Evolutionary conservation across 805 yeast genomes (phyloP).

Genomic region (Zygotorulaspora florentina): DNA sequence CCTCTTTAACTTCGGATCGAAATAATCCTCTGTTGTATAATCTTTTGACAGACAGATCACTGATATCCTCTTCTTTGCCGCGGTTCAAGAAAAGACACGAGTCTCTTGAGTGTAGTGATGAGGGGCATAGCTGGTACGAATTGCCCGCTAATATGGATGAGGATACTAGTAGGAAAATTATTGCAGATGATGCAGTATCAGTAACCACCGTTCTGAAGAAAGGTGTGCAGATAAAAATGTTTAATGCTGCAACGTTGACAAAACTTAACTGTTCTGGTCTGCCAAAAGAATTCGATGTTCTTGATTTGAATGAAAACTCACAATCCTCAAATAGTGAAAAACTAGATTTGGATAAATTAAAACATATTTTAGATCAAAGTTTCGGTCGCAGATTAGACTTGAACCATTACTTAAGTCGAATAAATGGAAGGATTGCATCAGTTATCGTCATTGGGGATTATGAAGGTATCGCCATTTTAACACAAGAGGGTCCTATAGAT

Average conservation of each 20-base stretch:
- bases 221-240: constrained; percentile 49
- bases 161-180: constrained; percentile 2
- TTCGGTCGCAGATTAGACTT: constrained; percentile 66
- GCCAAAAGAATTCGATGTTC: constrained; percentile 17
- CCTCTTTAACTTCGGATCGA: constrained; percentile 43
- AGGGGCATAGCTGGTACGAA: constrained; percentile 23
- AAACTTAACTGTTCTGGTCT: constrained; percentile 26
- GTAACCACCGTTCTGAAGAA: constrained; percentile 72
- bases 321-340: constrained; percentile 8
- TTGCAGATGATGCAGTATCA: constrained; percentile 25
- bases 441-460: constrained; percentile 87
- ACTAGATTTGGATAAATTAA: constrained; percentile 55
- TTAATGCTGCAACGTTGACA: constrained; percentile 21
- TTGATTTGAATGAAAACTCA: background rate
- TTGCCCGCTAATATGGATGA: constrained; percentile 8
- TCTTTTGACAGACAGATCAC: constrained; percentile 84
- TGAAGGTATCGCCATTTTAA: constrained; percentile 90
- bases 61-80: constrained; percentile 87
- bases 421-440: constrained; percentile 65
- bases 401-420: constrained; percentile 61
- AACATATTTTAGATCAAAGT: constrained; percentile 67
- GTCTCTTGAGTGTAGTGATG: constrained; percentile 14
- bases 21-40: constrained; percentile 87
- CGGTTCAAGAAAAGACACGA: constrained; percentile 39
- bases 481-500: constrained; percentile 58